phyloP scores from a whole-genome alignment of 441 rosid genomes.

The Cnidoscolus chayamansa region DNA sequence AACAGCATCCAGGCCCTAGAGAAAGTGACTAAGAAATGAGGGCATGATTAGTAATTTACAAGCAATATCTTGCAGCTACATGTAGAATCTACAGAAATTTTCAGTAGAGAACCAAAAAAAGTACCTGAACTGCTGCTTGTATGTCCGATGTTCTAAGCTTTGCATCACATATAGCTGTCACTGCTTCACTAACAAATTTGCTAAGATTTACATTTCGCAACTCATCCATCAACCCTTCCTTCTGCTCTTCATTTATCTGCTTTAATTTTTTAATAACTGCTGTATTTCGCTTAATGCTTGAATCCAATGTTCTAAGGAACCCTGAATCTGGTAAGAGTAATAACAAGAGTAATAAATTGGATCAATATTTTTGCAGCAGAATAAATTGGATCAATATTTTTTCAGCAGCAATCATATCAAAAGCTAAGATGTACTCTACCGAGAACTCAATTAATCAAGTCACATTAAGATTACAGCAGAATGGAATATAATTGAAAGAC shows the following conservation, averaged over 20 bases:
- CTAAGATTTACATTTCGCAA: constrained; percentile 78
- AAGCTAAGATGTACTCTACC: constrained; percentile 1
- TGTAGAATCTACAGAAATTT: not conserved
- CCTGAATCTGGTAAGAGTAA: constrained; percentile 58
- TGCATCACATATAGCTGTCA: constrained; percentile 93
- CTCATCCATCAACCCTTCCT: constrained; percentile 93
- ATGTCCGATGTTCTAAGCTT: constrained; percentile 89
- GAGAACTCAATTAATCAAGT: not conserved
- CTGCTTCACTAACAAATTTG: constrained; percentile 98
- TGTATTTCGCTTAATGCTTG: constrained; percentile 93
- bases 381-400: constrained; percentile 29
- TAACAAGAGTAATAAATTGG: constrained; percentile 29
- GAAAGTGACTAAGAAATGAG: not conserved
- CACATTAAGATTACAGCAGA: not conserved
- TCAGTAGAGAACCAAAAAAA: constrained; percentile 11
- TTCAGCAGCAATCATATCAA: constrained; percentile 17
- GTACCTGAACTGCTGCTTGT: constrained; percentile 95
- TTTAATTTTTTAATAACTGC: constrained; percentile 87
- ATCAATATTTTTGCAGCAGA: constrained; percentile 28
- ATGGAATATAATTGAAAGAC: not conserved
- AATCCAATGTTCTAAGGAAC: constrained; percentile 90
- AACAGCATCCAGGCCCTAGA: not conserved
- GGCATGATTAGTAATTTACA: not conserved
- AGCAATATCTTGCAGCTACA: not conserved
- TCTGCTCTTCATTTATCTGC: constrained; percentile 94